A percentile compares a stretch with the other conserved stretches of the same genome.
phyloP scores from a whole-genome alignment of 371 early-diverging fungal species.

The Lichtheimia hyalospora region DNA sequence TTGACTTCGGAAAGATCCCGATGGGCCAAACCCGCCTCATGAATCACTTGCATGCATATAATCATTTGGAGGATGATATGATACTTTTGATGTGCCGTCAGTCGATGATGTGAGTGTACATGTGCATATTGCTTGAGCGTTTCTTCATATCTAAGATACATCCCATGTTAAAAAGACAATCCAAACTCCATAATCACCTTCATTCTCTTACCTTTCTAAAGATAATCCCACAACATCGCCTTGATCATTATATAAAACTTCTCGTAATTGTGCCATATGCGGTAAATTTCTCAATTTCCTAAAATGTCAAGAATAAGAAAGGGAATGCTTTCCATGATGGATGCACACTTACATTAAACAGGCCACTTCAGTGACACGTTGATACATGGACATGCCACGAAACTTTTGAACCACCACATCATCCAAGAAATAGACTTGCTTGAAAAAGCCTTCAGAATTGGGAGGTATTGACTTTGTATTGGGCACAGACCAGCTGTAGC shows the following conservation, averaged over 20 bases:
- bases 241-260: slow-evolving; percentile 43
- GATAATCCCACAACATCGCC: slow-evolving; percentile 51
- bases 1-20: slow-evolving; percentile 70
- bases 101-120: slow-evolving; percentile 53
- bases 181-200: neutral
- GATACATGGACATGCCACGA: slow-evolving; percentile 55
- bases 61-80: slow-evolving; percentile 61
- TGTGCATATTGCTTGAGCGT: slow-evolving; percentile 64
- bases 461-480: slow-evolving; percentile 15
- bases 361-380: slow-evolving; percentile 53
- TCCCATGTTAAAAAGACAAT: neutral
- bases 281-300: slow-evolving; percentile 49
- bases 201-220: slow-evolving; percentile 34
- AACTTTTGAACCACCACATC: slow-evolving; percentile 49
- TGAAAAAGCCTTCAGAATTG: slow-evolving; percentile 53
- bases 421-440: slow-evolving; percentile 48
- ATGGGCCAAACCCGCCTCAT: slow-evolving; percentile 63
- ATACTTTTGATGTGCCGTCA: slow-evolving; percentile 62
- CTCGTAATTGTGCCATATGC: slow-evolving; percentile 49
- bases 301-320: neutral
- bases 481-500: slow-evolving; percentile 2
- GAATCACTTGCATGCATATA: slow-evolving; percentile 59
- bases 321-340: neutral
- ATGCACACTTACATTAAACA: slow-evolving; percentile 40
- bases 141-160: slow-evolving; percentile 36